These are phyloP conservation scores for Apiospora pterosperma DNA, from an alignment of 2,329 filamentous ascomycete species.

Conservation along the genomic window DNA sequence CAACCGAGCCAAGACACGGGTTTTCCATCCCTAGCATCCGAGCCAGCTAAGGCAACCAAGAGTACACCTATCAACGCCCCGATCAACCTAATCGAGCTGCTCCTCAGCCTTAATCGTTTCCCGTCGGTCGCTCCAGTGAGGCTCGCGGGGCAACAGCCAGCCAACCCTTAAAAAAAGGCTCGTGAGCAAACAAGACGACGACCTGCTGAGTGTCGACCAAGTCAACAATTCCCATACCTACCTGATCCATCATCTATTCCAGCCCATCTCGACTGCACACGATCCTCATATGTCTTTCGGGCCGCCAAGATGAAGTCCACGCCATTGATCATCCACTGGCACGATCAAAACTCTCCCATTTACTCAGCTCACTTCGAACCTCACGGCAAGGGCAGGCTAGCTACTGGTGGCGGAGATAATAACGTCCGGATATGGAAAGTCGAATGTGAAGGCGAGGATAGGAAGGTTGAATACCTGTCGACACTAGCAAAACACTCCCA, in stretches of 20 bases:
- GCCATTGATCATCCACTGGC: constrained; percentile 97
- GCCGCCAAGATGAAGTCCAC: constrained; percentile 80
- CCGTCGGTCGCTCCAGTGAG: background rate
- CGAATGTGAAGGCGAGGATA: constrained; percentile 77
- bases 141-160: background rate
- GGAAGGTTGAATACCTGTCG: constrained; percentile 86
- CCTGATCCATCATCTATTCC: background rate
- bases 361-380: constrained; percentile 98
- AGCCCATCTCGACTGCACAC: background rate
- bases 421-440: constrained; percentile 94
- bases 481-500: constrained; percentile 93
- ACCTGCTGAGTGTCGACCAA: background rate
- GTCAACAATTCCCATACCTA: background rate
- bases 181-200: background rate
- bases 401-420: constrained; percentile 93
- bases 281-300: constrained; percentile 14
- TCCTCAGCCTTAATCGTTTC: background rate
- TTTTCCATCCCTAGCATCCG: background rate
- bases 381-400: constrained; percentile 83
- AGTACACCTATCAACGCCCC: background rate
- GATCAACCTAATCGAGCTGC: background rate
- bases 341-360: constrained; percentile 93
- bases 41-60: background rate
- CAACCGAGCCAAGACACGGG: background rate
- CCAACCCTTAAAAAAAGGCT: background rate